Conservation (phyloP, 2,329 filamentous ascomycete species). For the Fusarium torulosum region DNA sequence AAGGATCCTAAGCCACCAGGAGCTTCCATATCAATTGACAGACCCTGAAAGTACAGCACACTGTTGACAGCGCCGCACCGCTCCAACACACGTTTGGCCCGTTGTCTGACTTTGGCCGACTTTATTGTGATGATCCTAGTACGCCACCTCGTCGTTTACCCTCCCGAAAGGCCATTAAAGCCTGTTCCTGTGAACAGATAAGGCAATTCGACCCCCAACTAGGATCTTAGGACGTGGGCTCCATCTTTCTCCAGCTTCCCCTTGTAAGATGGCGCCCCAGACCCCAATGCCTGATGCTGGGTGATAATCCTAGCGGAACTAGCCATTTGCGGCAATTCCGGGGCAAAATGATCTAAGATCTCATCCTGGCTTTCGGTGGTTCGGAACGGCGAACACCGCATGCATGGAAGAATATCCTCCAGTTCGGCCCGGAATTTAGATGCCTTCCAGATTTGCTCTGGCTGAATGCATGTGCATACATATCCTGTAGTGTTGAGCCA, state of each 20-base stretch:
- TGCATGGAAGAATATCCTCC: slow-evolving; percentile 28
- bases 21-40: slow-evolving; percentile 11
- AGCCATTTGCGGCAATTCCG: slow-evolving; percentile 50
- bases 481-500: slow-evolving; percentile 1
- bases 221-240: slow-evolving; percentile 37
- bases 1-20: slow-evolving; percentile 37
- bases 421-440: slow-evolving; percentile 39
- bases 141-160: slow-evolving; percentile 35
- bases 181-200: slow-evolving; percentile 41
- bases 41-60: slow-evolving; percentile 16
- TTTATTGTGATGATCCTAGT: slow-evolving; percentile 17
- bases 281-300: slow-evolving; percentile 38
- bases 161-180: slow-evolving; percentile 26
- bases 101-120: slow-evolving; percentile 11
- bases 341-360: slow-evolving; percentile 53
- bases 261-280: slow-evolving; percentile 47
- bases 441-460: slow-evolving; percentile 29
- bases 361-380: slow-evolving; percentile 49
- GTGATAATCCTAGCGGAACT: slow-evolving; percentile 33
- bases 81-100: slow-evolving; percentile 12
- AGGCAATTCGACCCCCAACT: slow-evolving; percentile 39
- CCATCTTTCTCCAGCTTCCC: slow-evolving; percentile 50
- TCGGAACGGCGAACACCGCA: slow-evolving; percentile 51
- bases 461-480: slow-evolving; percentile 14
- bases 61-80: slow-evolving; percentile 13